Evolutionary conservation across 108 stramenopile genomes (phyloP), one percentile per base, ranked within the genome.

Genomic region (Discostella pseudostelligera): DNA sequence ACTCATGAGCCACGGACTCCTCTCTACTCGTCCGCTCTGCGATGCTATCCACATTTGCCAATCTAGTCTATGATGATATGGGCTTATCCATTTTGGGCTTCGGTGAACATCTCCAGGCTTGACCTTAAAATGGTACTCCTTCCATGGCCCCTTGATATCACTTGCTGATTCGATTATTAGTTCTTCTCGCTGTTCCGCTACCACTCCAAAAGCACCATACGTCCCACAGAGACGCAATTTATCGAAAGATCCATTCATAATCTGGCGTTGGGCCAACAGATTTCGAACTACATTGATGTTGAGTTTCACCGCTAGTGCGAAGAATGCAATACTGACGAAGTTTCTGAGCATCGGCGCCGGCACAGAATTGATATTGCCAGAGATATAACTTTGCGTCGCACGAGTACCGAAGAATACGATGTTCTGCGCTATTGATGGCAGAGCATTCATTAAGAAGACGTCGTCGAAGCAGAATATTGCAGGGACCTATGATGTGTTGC

Each of bases 181-280:
- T 59, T 85, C 87, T 13, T 60, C 39, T 1, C 87, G 71, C 26
- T 62, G 59, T 60, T 83, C 83, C 36, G 70, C 39, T 10, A 88
- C 87, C 5, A 47, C 56, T 11, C 84, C 87, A 60, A 85, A 88
- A 0, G 83, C 84, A 39, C 84, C 84, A 54, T 86, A 86, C 19
- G 83, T 88, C 51, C 81, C 78, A 35, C 72, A 66, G 6, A 84
- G 70, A 22, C 84, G 81, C 16, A 83, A 46, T 24, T 70, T 81
- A 57, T 84, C 84, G 47, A 83, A 88, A n/a, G 82, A 84, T 24
- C 51, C 70, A 69, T 87, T 87, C 86, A 87, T 87, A 7, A 83
- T 32, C 58, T 87, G 86, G 22, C 57, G 17, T 35, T 60, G 67
- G 0, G 85, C 56, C 6, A 78, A 55, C 13, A 84, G 68, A 60